phyloP scores from a whole-genome alignment of 2,329 filamentous ascomycete species.

The Neopestalotiopsis rosae region DNA sequence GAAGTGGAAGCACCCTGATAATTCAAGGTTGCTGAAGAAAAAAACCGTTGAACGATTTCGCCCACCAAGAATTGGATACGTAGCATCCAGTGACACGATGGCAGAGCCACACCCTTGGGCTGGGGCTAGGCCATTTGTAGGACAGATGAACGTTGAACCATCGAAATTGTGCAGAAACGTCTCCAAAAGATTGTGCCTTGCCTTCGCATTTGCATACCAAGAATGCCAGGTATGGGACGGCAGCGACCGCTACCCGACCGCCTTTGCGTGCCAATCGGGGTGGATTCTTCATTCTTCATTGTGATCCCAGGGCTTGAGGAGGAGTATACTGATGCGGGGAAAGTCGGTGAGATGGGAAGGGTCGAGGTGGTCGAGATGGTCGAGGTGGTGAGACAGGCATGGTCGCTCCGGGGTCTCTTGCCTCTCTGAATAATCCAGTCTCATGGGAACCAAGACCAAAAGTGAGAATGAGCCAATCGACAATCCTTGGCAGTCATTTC shows the following conservation, averaged over 20 bases:
- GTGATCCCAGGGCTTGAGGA: background rate
- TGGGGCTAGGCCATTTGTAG: background rate
- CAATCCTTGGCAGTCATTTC: background rate
- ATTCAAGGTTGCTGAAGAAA: background rate
- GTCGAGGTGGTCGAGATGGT: background rate
- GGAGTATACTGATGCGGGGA: slow-evolving; percentile 9
- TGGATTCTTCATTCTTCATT: background rate
- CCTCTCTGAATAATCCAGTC: background rate
- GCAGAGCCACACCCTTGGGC: background rate
- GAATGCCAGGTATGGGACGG: background rate
- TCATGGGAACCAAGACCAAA: too few relatives aligned
- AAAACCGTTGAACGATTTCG: background rate
- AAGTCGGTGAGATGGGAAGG: slow-evolving; percentile 13
- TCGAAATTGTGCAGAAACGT: background rate
- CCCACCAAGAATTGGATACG: background rate
- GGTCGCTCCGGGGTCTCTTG: background rate
- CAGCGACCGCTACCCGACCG: slow-evolving; percentile 5
- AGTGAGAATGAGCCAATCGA: background rate
- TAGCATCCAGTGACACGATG: background rate
- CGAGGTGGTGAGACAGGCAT: slow-evolving; percentile 1
- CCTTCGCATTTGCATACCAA: background rate
- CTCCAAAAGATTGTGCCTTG: background rate
- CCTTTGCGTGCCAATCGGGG: slow-evolving; percentile 7
- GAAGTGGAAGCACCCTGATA: too few relatives aligned
- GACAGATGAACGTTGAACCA: background rate